phyloP scores from a whole-genome alignment of 2,329 filamentous ascomycete species.

The Hypomyces rosellus region DNA sequence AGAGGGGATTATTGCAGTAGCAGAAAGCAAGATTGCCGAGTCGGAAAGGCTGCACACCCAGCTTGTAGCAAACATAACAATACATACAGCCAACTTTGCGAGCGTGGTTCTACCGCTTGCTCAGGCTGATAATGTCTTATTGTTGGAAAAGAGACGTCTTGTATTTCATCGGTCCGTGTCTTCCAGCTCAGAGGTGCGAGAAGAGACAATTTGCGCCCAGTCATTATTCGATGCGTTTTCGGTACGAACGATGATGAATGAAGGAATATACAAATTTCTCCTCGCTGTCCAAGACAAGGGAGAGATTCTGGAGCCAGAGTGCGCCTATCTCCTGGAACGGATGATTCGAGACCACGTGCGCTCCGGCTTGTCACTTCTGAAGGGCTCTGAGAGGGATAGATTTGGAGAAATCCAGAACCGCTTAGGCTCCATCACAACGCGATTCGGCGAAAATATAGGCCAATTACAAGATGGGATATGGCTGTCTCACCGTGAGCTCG shows the following conservation, averaged over 20 bases:
- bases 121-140: background rate
- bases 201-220: background rate
- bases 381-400: background rate
- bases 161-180: background rate
- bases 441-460: background rate
- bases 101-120: background rate
- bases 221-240: background rate
- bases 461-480: background rate
- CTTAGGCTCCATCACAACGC: background rate
- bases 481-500: background rate
- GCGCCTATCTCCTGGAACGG: background rate
- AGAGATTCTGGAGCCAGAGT: background rate
- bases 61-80: background rate
- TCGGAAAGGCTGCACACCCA: background rate
- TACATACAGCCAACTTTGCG: background rate
- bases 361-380: background rate
- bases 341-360: conserved; percentile 1
- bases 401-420: background rate
- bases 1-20: background rate
- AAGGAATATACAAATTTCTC: background rate
- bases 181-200: background rate
- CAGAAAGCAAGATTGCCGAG: background rate
- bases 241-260: background rate
- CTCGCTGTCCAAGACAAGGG: background rate
- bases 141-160: background rate